These are phyloP conservation scores for Epichloe gansuensis DNA, from an alignment of 2,329 filamentous ascomycete genomes.

Conservation along the genomic window DNA sequence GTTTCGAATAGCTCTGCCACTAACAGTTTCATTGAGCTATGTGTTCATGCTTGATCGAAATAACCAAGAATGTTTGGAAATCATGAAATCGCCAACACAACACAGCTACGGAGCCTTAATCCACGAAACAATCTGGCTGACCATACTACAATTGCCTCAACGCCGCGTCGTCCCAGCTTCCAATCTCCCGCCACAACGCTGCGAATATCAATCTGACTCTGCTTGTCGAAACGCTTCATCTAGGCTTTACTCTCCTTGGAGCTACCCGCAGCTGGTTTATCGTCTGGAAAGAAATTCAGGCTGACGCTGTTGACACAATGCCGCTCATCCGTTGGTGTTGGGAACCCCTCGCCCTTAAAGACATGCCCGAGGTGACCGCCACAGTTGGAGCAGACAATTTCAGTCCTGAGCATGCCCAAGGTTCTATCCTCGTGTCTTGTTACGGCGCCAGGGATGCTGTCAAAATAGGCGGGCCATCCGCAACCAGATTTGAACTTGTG, in stretches of 20 bases:
- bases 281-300: conserved; percentile 63
- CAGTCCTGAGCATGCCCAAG: conserved; percentile 73
- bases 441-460: conserved; percentile 84
- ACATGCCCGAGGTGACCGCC: conserved; percentile 92
- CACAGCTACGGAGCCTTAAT: no score
- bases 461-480: conserved; percentile 97
- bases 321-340: conserved; percentile 82
- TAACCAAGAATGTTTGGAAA: no score
- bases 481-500: conserved; percentile 97
- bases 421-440: conserved; percentile 64
- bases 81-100: no score
- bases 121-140: no score
- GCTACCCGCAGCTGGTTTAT: conserved; percentile 30
- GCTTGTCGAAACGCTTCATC: not conserved
- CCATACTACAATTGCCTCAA: not conserved
- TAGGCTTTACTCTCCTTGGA: conserved; percentile 26
- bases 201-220: not conserved
- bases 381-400: conserved; percentile 91
- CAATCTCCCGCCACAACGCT: not conserved
- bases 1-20: no score
- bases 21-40: no score
- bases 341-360: conserved; percentile 78
- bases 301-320: conserved; percentile 95
- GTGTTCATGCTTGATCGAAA: no score
- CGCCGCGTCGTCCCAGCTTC: not conserved